Conservation (phyloP, 805 yeast genomes). For the Phaffomyces thermotolerans region DNA sequence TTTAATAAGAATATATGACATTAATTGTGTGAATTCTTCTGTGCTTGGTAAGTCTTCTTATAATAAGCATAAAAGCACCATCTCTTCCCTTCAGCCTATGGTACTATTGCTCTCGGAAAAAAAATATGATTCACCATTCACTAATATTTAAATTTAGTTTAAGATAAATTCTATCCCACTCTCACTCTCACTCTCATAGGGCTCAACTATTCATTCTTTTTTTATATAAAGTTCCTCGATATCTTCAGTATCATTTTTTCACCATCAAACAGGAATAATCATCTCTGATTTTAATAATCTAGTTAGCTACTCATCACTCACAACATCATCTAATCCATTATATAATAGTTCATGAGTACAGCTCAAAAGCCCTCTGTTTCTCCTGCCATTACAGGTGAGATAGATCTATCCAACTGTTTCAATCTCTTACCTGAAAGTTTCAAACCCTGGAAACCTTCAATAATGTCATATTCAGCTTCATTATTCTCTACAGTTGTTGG, state of each 20-base stretch:
- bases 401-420: constrained; percentile 39
- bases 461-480: constrained; percentile 60
- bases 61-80: no score
- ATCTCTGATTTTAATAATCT: neutral
- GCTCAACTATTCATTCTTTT: neutral
- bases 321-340: neutral
- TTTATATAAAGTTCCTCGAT: neutral
- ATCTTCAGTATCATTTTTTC: no score
- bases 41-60: no score
- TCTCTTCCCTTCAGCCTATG: no score
- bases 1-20: neutral
- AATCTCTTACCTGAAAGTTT: constrained; percentile 40
- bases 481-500: constrained; percentile 62
- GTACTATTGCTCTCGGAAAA: neutral
- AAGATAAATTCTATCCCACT: no score
- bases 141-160: neutral
- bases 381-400: constrained; percentile 56
- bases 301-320: no score
- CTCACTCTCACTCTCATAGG: no score
- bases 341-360: neutral
- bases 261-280: no score
- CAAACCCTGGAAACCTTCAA: constrained; percentile 47
- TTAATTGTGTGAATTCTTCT: no score
- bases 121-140: neutral
- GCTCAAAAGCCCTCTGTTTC: constrained; percentile 17